Conservation (phyloP, 768 basidiomycete genomes). For the Rhizopogon vesiculosus region DNA sequence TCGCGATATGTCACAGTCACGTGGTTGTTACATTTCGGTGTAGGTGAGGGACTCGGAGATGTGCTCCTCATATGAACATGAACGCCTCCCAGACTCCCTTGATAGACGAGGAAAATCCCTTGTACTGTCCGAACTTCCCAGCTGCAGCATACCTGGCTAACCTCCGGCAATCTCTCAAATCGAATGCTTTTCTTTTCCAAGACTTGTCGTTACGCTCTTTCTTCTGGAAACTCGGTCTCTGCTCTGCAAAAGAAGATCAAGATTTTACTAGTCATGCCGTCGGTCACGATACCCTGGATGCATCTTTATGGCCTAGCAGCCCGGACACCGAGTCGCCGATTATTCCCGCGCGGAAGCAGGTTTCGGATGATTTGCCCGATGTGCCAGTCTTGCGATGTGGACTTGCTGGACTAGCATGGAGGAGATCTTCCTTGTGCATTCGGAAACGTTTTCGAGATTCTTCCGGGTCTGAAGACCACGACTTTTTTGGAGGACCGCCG, state of each 20-base stretch:
- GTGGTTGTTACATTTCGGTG: neutral
- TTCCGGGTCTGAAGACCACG: neutral
- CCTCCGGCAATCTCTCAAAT: slow-evolving; percentile 31
- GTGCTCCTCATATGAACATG: slow-evolving; percentile 1
- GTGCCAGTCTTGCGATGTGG: neutral
- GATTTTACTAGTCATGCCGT: neutral
- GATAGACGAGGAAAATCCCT: slow-evolving; percentile 50
- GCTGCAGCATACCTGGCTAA: slow-evolving; percentile 42
- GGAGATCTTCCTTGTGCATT: neutral
- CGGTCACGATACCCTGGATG: neutral
- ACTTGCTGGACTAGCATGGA: neutral
- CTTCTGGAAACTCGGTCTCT: slow-evolving; percentile 1
- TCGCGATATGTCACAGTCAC: neutral
- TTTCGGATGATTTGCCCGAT: slow-evolving; percentile 9
- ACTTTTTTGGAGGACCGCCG: neutral
- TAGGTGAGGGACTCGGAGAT: neutral
- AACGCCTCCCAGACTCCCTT: slow-evolving; percentile 22
- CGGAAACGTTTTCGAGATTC: neutral
- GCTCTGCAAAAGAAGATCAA: neutral
- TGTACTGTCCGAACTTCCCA: slow-evolving; percentile 51
- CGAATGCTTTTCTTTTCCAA: slow-evolving; percentile 7
- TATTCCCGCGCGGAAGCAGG: neutral
- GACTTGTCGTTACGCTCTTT: slow-evolving; percentile 3
- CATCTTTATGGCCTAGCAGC: slow-evolving; percentile 1
- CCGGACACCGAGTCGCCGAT: neutral